phyloP scores from a whole-genome alignment of 257 asterid species.

The Salvia hispanica region DNA sequence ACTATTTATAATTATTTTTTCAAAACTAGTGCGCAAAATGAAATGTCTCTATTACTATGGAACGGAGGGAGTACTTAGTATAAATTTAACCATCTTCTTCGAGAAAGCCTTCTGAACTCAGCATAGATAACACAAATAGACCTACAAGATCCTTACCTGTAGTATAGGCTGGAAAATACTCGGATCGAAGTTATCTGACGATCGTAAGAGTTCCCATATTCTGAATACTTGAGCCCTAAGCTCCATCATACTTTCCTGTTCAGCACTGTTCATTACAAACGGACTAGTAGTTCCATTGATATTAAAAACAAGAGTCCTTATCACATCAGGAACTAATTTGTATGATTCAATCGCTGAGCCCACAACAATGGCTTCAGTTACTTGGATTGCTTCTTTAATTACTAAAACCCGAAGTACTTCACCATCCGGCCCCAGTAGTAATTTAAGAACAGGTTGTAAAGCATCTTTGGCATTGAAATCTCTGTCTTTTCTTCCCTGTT shows the following conservation, averaged over 20 bases:
- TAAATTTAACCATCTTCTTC: background rate
- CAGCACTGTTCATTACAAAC: constrained; percentile 55
- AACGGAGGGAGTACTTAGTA: too few relatives aligned
- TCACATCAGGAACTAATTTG: constrained; percentile 53
- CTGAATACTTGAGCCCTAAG: constrained; percentile 89
- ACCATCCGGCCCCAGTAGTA: constrained; percentile 84
- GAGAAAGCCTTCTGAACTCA: constrained; percentile 16
- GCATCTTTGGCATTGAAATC: constrained; percentile 97
- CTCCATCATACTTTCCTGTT: constrained; percentile 75
- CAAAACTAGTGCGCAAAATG: too few relatives aligned
- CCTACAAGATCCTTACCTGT: constrained; percentile 57
- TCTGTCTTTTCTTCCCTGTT: constrained; percentile 80
- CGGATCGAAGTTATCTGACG: constrained; percentile 87
- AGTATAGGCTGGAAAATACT: constrained; percentile 75
- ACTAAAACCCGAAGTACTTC: constrained; percentile 75
- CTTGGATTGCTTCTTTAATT: constrained; percentile 83
- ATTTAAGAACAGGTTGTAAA: constrained; percentile 89
- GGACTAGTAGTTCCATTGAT: constrained; percentile 52
- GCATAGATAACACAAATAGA: background rate
- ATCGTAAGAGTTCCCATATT: constrained; percentile 79
- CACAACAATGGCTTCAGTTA: constrained; percentile 79
- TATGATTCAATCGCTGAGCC: constrained; percentile 79
- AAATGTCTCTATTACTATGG: too few relatives aligned
- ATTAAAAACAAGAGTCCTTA: constrained; percentile 57
- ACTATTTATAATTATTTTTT: too few relatives aligned